These are phyloP conservation scores for Pyrenochaeta sp. DNA, from an alignment of 2,329 filamentous ascomycete genomes.

Conservation along the genomic window DNA sequence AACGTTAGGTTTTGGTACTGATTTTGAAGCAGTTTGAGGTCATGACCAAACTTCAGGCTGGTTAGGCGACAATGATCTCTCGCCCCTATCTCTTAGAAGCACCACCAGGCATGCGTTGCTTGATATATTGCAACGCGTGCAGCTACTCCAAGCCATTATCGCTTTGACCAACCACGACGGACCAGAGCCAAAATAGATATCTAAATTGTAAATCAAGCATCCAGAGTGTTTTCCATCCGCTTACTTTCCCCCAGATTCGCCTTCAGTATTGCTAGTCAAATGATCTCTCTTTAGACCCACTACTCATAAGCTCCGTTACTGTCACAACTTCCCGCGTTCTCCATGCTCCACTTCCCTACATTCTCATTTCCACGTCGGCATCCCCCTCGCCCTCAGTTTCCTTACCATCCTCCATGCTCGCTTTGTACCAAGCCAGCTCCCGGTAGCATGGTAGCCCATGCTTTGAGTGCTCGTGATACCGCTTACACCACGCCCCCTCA, in stretches of 20 bases:
- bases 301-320: not conserved
- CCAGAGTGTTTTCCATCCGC: not conserved
- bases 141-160: too few species aligned
- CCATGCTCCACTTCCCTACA: not conserved
- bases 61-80: too few species aligned
- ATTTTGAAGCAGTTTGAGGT: too few species aligned
- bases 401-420: not conserved
- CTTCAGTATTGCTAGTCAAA: constrained; percentile 10
- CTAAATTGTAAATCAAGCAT: too few species aligned
- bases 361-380: not conserved
- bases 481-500: constrained; percentile 39
- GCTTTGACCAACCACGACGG: too few species aligned
- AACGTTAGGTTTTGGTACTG: too few species aligned
- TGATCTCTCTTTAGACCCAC: not conserved
- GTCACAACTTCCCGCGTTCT: not conserved
- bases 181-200: too few species aligned
- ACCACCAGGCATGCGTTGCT: too few species aligned
- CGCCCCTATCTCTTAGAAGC: too few species aligned
- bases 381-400: not conserved
- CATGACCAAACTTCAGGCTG: too few species aligned
- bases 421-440: constrained; percentile 5
- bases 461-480: constrained; percentile 43
- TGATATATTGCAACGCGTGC: too few species aligned
- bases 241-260: constrained; percentile 15
- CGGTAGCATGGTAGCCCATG: constrained; percentile 34